Conservation (phyloP, 2,329 filamentous ascomycete species). For the Ophiostoma tasmaniense region DNA sequence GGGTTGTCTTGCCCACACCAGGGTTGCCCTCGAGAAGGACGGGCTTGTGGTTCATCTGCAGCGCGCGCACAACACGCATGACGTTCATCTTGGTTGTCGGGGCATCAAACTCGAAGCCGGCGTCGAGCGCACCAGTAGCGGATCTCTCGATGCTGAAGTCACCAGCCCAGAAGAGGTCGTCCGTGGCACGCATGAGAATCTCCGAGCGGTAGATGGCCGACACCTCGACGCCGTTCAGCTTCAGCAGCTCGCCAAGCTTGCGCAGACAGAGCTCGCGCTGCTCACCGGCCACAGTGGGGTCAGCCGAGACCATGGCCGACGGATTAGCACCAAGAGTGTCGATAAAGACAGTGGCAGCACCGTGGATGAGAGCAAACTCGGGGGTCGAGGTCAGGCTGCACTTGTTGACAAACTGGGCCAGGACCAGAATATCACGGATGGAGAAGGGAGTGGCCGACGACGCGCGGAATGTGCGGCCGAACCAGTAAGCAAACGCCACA, state of each 20-base stretch:
- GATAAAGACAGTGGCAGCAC: constrained; percentile 90
- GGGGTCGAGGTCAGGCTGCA: constrained; percentile 35
- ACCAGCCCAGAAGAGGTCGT: constrained; percentile 56
- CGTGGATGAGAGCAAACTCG: constrained; percentile 55
- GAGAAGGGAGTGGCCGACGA: constrained; percentile 71
- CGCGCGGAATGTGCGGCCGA: constrained; percentile 71
- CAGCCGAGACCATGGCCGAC: constrained; percentile 71
- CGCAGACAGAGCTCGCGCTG: constrained; percentile 67
- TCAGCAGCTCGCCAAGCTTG: constrained; percentile 60
- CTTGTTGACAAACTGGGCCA: constrained; percentile 86
- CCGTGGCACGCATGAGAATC: constrained; percentile 48
- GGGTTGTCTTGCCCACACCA: constrained; percentile 95
- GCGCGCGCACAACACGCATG: constrained; percentile 80
- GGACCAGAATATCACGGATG: constrained; percentile 83
- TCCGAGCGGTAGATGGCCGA: constrained; percentile 54
- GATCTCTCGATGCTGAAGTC: constrained; percentile 59
- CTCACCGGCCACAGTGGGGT: constrained; percentile 54
- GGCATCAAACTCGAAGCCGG: constrained; percentile 71
- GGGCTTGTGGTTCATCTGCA: constrained; percentile 74
- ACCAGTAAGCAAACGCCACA: constrained; percentile 87
- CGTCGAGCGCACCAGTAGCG: constrained; percentile 36
- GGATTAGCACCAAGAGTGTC: constrained; percentile 94
- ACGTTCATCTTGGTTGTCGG: constrained; percentile 85
- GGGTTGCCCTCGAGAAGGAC: constrained; percentile 93
- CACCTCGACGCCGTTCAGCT: constrained; percentile 43